Percentiles rank a stretch among this genome's conserved stretches.
Evolutionary conservation across 805 yeast species (phyloP).

Genomic region (Metschnikowia lachancei): DNA sequence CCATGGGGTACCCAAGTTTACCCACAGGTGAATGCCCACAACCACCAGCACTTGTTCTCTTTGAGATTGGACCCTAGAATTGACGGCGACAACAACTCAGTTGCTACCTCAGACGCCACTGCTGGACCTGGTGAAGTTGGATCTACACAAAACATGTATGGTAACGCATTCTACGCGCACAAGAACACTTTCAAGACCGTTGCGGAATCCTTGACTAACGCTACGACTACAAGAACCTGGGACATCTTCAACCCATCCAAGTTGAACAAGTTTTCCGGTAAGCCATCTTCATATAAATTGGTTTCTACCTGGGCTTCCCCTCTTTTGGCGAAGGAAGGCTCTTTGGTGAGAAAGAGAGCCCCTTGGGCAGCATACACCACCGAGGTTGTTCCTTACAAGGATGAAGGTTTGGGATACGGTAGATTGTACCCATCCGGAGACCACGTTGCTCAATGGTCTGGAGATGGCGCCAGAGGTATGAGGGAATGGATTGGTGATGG

Average conservation of each 20-base stretch:
- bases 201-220: slow-evolving; percentile 61
- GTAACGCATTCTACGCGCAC: slow-evolving; percentile 70
- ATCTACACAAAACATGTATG: slow-evolving; percentile 68
- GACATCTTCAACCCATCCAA: slow-evolving; percentile 72
- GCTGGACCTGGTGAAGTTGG: slow-evolving; percentile 61
- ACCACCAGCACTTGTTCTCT: slow-evolving; percentile 81
- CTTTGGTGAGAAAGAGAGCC: slow-evolving; percentile 76
- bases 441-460: slow-evolving; percentile 71
- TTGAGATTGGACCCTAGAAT: slow-evolving; percentile 77
- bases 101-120: slow-evolving; percentile 62
- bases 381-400: slow-evolving; percentile 69
- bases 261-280: slow-evolving; percentile 65
- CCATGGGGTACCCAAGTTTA: slow-evolving; percentile 82
- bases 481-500: slow-evolving; percentile 69
- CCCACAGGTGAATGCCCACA: slow-evolving; percentile 80
- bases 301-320: slow-evolving; percentile 75
- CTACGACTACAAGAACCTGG: slow-evolving; percentile 70
- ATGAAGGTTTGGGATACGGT: slow-evolving; percentile 48
- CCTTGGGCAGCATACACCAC: slow-evolving; percentile 72
- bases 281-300: slow-evolving; percentile 73
- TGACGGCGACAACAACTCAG: slow-evolving; percentile 78
- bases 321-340: slow-evolving; percentile 68
- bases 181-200: slow-evolving; percentile 67
- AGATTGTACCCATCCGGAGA: slow-evolving; percentile 80
- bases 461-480: slow-evolving; percentile 65